phyloP scores from a whole-genome alignment of 129 eudicot genomes.

The Centaurea solstitialis region DNA sequence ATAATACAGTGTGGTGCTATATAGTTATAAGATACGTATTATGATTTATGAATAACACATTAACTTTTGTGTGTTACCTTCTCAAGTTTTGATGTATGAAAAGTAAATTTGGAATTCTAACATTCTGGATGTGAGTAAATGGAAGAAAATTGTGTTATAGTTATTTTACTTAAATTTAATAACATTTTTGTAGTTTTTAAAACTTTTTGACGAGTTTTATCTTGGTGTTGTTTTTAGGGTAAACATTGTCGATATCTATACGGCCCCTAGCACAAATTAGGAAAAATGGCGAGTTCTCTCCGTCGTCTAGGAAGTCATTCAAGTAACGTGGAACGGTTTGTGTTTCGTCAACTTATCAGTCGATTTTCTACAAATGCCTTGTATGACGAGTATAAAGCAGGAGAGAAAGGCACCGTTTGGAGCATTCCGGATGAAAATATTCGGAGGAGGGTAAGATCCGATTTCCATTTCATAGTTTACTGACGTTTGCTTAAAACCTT shows the following conservation, averaged over 20 bases:
- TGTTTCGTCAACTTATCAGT: constrained; percentile 29
- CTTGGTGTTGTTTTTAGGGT: not conserved
- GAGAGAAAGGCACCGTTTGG: constrained; percentile 67
- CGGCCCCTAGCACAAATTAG: not conserved
- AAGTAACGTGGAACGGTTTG: constrained; percentile 26
- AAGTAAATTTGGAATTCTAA: too few relatives aligned
- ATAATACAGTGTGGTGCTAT: not conserved
- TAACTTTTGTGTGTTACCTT: too few relatives aligned
- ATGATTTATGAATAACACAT: too few relatives aligned
- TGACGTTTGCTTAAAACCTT: not conserved
- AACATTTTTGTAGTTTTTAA: not conserved
- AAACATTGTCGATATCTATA: not conserved
- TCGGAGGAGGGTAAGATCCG: constrained; percentile 46
- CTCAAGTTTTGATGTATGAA: too few relatives aligned
- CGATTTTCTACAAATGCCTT: constrained; percentile 56
- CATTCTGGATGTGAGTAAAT: too few relatives aligned
- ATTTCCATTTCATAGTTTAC: not conserved
- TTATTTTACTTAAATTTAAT: too few relatives aligned
- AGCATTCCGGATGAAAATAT: constrained; percentile 76
- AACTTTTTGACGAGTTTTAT: not conserved
- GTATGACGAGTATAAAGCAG: constrained; percentile 57
- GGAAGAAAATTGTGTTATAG: not conserved
- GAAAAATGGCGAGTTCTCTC: constrained; percentile 60
- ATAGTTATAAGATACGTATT: too few relatives aligned
- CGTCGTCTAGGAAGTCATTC: constrained; percentile 37